Base-by-base conservation (phyloP, 169 alveolate genomes). In the Eimeria acervulina region DNA sequence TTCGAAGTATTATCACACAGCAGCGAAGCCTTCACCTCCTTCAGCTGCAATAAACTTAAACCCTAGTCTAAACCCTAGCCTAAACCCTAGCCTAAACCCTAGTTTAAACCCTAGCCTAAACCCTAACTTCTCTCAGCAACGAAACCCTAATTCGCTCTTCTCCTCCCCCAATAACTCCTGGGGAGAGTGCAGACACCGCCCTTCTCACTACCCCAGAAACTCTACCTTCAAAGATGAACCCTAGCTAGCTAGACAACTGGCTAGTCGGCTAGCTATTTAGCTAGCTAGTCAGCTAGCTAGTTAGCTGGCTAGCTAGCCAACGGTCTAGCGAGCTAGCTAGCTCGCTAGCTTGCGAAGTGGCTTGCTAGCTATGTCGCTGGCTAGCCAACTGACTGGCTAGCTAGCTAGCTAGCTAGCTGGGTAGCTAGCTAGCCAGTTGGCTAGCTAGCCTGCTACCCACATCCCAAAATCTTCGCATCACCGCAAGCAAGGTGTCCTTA, bases 231-330 rank as follows among this genome's bases (percentile, higher is more conserved):
- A 47, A 47, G 90, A 81, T 47, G 90, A 47, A 19, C 90, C 90
- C 47, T 81, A 81, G 90, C 90, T 81, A 33, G 90, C 90, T 28
- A 40, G 68, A 70, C 21, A 78, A 66, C 89, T 78, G 13, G 83
- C 89, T 78, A 17, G 89, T 36, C 21, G 17, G 89, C 89, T 36
- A 78, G 23, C 63, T 78, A 26, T 28, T 66, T 78, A 47, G 66
- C 55, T 78, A 21, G 89, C 89, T 42, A n/a, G 66, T 0, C 2
- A 10, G 72, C 72, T 61, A 26, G 72, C 36, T 61, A 61, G 28
- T 13, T 61, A 3, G 3, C 8, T 17, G 72, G 36, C 31, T 61
- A 23, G 72, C 72, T 23, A 61, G 72, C 72, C 23, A 26, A 36
- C 72, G 17, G 36, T 1, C 72, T 61, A 61, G 72, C 72, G 10